Conservation (phyloP, 345 rosid species). For the Eucalyptus curtisii region DNA sequence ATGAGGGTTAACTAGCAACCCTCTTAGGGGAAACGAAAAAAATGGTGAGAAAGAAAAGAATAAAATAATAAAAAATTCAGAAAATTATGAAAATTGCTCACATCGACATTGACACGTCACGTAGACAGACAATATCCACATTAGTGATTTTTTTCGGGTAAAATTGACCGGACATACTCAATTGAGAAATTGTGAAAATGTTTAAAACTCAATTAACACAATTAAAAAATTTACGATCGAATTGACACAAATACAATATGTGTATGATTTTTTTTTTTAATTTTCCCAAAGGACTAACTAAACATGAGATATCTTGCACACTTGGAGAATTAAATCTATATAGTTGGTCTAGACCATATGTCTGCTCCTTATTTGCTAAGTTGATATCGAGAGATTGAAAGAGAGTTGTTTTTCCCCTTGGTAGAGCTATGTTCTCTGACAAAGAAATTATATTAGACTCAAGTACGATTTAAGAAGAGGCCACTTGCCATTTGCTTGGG, state of each 20-base stretch:
- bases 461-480: not conserved
- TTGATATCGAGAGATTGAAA: not conserved
- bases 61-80: too few species aligned
- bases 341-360: not conserved
- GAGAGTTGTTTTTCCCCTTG: not conserved
- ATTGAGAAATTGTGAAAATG: too few species aligned
- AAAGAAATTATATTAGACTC: not conserved
- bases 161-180: accelerated
- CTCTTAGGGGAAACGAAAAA: too few species aligned
- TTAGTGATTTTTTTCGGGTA: accelerated
- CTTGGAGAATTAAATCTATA: not conserved
- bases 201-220: accelerated
- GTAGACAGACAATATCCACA: accelerated
- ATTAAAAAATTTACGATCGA: accelerated
- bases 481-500: not conserved
- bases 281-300: not conserved
- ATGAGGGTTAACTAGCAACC: too few species aligned
- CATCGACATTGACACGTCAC: accelerated
- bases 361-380: not conserved
- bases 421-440: accelerated
- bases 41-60: accelerated
- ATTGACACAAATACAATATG: accelerated
- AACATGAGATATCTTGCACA: not conserved
- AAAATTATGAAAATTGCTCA: too few species aligned
- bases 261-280: too few species aligned